These are phyloP conservation scores for Glutinoglossum americanum DNA, from an alignment of 495 filamentous ascomycete species.

Conservation along the genomic window DNA sequence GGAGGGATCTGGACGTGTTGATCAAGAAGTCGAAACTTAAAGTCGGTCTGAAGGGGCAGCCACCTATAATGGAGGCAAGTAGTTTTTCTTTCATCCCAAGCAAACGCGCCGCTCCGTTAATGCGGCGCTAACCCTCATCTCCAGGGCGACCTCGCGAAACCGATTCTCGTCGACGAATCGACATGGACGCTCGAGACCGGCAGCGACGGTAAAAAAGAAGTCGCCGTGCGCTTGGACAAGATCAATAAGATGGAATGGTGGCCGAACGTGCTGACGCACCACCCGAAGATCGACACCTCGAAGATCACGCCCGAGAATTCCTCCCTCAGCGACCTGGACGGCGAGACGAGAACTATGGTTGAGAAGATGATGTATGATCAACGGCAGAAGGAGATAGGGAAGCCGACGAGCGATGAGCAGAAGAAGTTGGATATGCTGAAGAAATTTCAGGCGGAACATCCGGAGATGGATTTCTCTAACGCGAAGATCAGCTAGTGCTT, in stretches of 20 bases:
- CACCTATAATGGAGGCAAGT: constrained; percentile 65
- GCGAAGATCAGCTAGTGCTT: constrained; percentile 55
- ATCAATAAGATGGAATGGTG: constrained; percentile 97
- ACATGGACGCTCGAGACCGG: constrained; percentile 80
- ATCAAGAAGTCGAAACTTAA: constrained; percentile 60
- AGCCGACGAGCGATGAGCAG: constrained; percentile 75
- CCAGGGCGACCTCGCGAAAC: constrained; percentile 68
- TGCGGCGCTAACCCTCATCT: background rate
- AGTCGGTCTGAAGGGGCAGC: constrained; percentile 74
- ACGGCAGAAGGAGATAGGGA: constrained; percentile 82
- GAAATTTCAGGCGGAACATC: constrained; percentile 72
- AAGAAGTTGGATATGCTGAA: constrained; percentile 79
- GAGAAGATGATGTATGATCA: constrained; percentile 99
- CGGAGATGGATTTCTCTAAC: constrained; percentile 71
- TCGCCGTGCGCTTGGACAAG: constrained; percentile 88
- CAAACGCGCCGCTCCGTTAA: background rate
- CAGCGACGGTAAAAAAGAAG: constrained; percentile 38
- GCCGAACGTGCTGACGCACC: constrained; percentile 66
- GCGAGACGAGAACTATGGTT: constrained; percentile 92
- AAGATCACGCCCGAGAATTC: constrained; percentile 89
- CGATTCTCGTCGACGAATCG: constrained; percentile 62
- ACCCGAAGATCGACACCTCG: constrained; percentile 77
- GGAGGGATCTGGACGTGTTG: constrained; percentile 62
- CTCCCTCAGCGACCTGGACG: constrained; percentile 77
- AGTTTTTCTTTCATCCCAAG: too few relatives aligned